A percentile compares a stretch with the other conserved stretches of the same genome.
Conservation (phyloP, 805 yeast species). For the Wickerhamiella vanderwaltii region DNA sequence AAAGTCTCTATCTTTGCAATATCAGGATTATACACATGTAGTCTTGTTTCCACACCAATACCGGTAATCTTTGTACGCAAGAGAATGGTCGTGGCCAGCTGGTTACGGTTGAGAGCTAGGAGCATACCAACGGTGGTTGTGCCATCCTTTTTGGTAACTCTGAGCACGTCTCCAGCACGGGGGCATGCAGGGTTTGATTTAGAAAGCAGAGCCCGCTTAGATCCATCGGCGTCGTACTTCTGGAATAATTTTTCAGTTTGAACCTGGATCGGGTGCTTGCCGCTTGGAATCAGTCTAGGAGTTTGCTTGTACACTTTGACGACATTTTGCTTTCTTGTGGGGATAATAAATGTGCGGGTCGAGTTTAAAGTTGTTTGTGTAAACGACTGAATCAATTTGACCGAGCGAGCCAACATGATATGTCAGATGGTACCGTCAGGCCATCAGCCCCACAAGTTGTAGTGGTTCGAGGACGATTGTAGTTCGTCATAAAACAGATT, state of each 20-base stretch:
- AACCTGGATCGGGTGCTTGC: conserved; percentile 30
- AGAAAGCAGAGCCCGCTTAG: conserved; percentile 46
- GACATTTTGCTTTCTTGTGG: conserved; percentile 34
- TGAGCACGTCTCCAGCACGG: conserved; percentile 71
- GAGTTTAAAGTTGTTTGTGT: too few relatives aligned
- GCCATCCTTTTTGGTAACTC: conserved; percentile 52
- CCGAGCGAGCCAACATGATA: too few relatives aligned
- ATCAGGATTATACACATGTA: conserved; percentile 70
- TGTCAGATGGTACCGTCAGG: too few relatives aligned
- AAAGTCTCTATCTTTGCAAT: conserved; percentile 66
- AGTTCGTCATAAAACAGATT: too few relatives aligned
- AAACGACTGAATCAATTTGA: too few relatives aligned
- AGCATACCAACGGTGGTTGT: conserved; percentile 64
- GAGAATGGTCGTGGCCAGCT: conserved; percentile 61
- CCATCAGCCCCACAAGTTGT: too few relatives aligned
- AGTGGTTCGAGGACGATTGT: too few relatives aligned
- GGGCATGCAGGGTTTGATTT: conserved; percentile 38
- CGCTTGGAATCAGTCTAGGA: conserved; percentile 25
- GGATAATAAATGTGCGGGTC: conserved; percentile 21
- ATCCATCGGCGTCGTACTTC: conserved; percentile 60
- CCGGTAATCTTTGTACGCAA: conserved; percentile 72
- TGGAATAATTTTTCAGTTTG: conserved; percentile 41
- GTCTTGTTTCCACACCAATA: conserved; percentile 73
- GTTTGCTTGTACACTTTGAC: conserved; percentile 28
- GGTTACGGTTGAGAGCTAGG: conserved; percentile 60